Evolutionary conservation across 805 yeast species (phyloP).

Genomic region (Pichia thaimueangensis): DNA sequence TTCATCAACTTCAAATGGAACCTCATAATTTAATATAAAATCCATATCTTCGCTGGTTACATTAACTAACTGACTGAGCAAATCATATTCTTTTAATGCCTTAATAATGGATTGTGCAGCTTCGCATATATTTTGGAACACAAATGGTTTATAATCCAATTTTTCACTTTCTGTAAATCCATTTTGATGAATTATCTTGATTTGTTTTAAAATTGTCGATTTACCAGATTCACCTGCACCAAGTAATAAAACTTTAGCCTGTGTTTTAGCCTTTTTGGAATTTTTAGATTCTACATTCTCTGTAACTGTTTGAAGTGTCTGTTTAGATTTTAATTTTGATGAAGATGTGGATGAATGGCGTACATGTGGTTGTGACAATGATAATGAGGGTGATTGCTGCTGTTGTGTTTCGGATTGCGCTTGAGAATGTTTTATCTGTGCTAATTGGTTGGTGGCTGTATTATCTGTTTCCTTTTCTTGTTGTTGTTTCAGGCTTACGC

Average conservation of each 20-base stretch:
- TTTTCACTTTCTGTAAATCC: slow-evolving; percentile 70
- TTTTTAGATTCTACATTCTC: slow-evolving; percentile 8
- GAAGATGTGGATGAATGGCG: slow-evolving; percentile 1
- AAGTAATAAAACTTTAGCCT: slow-evolving; percentile 65
- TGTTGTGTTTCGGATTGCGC: not conserved
- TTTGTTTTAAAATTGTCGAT: slow-evolving; percentile 74
- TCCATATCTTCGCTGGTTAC: slow-evolving; percentile 35
- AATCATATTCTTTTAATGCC: slow-evolving; percentile 51
- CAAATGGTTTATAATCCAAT: slow-evolving; percentile 68
- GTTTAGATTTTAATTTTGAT: slow-evolving; percentile 4
- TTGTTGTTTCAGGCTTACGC: no score
- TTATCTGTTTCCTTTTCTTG: no score
- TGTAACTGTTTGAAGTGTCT: slow-evolving; percentile 7
- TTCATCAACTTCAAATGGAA: slow-evolving; percentile 47
- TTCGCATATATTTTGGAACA: slow-evolving; percentile 70
- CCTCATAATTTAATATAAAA: slow-evolving; percentile 38
- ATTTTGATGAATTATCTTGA: slow-evolving; percentile 68
- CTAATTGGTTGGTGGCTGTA: not conserved
- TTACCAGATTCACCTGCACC: slow-evolving; percentile 91
- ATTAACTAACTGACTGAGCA: slow-evolving; percentile 32
- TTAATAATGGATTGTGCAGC: slow-evolving; percentile 65
- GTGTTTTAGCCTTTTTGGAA: slow-evolving; percentile 27
- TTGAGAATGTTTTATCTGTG: not conserved
- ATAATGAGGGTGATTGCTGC: not conserved
- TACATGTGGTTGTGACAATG: not conserved